A percentile compares a stretch with the other conserved stretches of the same genome.
Conservation (phyloP, 768 basidiomycete genomes). For the Agaricus bisporus region DNA sequence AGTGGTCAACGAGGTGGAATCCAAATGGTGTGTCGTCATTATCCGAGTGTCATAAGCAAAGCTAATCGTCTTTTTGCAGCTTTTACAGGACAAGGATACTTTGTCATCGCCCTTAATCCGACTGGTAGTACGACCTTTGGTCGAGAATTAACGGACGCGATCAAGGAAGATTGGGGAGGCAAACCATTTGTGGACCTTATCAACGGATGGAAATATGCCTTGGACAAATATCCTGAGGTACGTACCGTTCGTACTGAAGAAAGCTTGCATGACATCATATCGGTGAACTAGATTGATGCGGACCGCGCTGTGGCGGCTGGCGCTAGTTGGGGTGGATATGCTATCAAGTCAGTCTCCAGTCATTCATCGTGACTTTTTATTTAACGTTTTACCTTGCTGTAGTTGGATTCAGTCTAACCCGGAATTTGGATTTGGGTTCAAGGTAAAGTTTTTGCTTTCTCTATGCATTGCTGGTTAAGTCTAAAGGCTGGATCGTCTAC, state of each 20-base stretch:
- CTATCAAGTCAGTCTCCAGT: slow-evolving; percentile 59
- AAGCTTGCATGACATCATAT: background rate
- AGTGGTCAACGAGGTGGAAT: slow-evolving; percentile 93
- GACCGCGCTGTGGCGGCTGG: slow-evolving; percentile 74
- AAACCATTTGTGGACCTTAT: slow-evolving; percentile 77
- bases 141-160: slow-evolving; percentile 74
- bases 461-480: too few relatives aligned
- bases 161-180: slow-evolving; percentile 79
- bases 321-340: slow-evolving; percentile 83
- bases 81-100: slow-evolving; percentile 86
- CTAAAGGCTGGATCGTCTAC: too few relatives aligned
- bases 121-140: slow-evolving; percentile 61
- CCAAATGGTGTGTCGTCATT: slow-evolving; percentile 51
- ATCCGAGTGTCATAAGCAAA: background rate
- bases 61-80: slow-evolving; percentile 29
- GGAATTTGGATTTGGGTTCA: slow-evolving; percentile 83
- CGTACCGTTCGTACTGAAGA: slow-evolving; percentile 4
- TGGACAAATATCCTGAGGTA: slow-evolving; percentile 68
- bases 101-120: slow-evolving; percentile 84
- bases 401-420: slow-evolving; percentile 97
- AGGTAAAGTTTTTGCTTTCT: slow-evolving; percentile 26
- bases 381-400: background rate
- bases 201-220: slow-evolving; percentile 66
- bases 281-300: slow-evolving; percentile 48
- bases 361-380: background rate